Base-by-base conservation (phyloP, 805 yeast genomes). In the Cyberlindnera saturnus region DNA sequence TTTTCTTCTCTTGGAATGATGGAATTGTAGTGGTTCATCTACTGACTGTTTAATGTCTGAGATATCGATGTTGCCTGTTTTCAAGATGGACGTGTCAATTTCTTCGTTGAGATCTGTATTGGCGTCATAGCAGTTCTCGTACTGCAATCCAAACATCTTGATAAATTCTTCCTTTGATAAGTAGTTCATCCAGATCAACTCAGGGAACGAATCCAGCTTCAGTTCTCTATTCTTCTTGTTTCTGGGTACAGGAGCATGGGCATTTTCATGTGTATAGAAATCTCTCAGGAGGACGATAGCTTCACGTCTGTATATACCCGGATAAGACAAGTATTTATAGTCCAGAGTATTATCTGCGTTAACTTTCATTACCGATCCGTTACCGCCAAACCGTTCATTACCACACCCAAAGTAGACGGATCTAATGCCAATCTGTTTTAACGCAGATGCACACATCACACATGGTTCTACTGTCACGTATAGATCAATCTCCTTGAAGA, bases 391-490 rank as follows among this genome's bases (percentile, higher is more conserved):
- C 37, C 98, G 65, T 49, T 91, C 98, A 60, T 93, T 93, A 0
- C 88, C 93, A 57, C 96, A 90, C 0, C 99, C 98, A 56, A 87
- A 93, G 37, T 81, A 80, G 1, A 91, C 96, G 34, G 70, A 68
- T 28, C 77, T 64, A 10, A 93, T 78, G 2, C 84, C 82, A 37
- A 90, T 61, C 53, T 93, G 99, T 45, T 90, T 73, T 34, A 93
- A 64, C 3, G 96, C 89, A 34, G 93, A 80, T 0, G 96, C 98
- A 67, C 99, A 93, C 99, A 93, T 93, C 7, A 93, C 84, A 60
- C 99, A 93, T 0, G 99, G 99, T 63, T 93, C 99, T 0, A 93
- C 97, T 0, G 98, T 89, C 20, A 93, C 99, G 61, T 89, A 91
- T 7, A 93, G 69, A 28, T 78, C 80, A 3, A 86, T 70, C 20